A percentile compares a stretch with the other conserved stretches of the same genome.
Evolutionary conservation across 2,329 filamentous ascomycete genomes (phyloP).

Genomic region (Aureobasidium sp.): DNA sequence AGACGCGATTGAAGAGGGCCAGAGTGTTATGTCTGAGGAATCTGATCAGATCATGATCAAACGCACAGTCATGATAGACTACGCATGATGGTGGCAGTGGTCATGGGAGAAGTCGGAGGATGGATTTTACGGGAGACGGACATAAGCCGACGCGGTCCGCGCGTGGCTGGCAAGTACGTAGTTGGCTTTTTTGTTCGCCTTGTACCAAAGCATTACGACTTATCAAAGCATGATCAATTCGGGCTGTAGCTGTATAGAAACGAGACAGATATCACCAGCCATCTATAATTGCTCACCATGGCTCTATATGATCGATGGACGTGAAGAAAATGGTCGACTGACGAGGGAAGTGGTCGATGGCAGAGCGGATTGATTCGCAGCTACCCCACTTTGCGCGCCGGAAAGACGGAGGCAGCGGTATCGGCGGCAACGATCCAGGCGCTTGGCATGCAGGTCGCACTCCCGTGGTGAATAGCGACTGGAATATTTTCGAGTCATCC

Average conservation of each 20-base stretch:
- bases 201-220: no score
- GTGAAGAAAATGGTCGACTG: no score
- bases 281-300: no score
- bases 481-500: conserved; percentile 9
- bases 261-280: no score
- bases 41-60: conserved; percentile 7
- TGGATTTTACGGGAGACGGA: not conserved
- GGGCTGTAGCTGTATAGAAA: no score
- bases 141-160: not conserved
- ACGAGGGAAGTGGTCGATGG: no score
- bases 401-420: not conserved
- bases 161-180: not conserved
- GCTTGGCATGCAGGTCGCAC: conserved; percentile 3
- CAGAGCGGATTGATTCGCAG: no score
- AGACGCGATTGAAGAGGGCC: not conserved
- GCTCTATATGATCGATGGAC: no score
- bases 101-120: not conserved
- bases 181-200: not conserved
- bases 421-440: conserved; percentile 1
- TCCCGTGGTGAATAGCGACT: not conserved
- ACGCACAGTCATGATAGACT: conserved; percentile 5
- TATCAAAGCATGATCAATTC: no score
- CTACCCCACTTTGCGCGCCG: not conserved
- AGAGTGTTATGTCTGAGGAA: not conserved
- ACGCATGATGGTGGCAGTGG: not conserved